Percentiles rank a stretch among this genome's conserved stretches.
phyloP scores from a whole-genome alignment of 305 asterid species.

The Fraxinus dipetala region DNA sequence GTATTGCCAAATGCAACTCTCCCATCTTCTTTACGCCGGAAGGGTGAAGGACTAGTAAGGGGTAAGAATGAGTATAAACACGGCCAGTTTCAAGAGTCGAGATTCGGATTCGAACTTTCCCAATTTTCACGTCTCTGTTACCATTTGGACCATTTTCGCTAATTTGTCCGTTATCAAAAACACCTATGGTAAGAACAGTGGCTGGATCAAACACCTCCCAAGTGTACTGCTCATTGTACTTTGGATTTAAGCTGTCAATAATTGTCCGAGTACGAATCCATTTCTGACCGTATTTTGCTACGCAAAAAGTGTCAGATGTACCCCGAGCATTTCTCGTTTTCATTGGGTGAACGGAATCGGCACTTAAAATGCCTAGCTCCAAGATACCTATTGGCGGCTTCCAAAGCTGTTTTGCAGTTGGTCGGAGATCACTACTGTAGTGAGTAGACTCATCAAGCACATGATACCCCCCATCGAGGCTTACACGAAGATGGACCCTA shows the following conservation, averaged over 20 bases:
- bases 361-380: constrained; percentile 69
- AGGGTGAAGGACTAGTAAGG: constrained; percentile 70
- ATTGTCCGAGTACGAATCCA: constrained; percentile 87
- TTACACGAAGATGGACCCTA: constrained; percentile 66
- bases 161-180: constrained; percentile 61
- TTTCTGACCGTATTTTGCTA: constrained; percentile 83
- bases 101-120: constrained; percentile 80
- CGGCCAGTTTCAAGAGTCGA: constrained; percentile 86
- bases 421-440: constrained; percentile 84
- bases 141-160: constrained; percentile 43
- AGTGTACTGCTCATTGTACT: constrained; percentile 83
- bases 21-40: constrained; percentile 92
- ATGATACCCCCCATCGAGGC: constrained; percentile 92
- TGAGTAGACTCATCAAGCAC: constrained; percentile 90
- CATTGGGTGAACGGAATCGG: constrained; percentile 71
- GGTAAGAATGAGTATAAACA: constrained; percentile 78
- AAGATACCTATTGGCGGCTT: constrained; percentile 68
- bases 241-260: constrained; percentile 70
- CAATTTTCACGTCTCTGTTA: constrained; percentile 53
- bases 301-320: constrained; percentile 71
- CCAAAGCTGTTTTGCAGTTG: constrained; percentile 87
- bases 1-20: constrained; percentile 79
- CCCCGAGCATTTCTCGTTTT: constrained; percentile 68
- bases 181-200: constrained; percentile 85
- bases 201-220: constrained; percentile 97